A percentile compares a stretch with the other conserved stretches of the same genome.
These are phyloP conservation scores for Alternaria postmessia DNA, from an alignment of 2,329 filamentous ascomycete genomes.

Conservation along the genomic window DNA sequence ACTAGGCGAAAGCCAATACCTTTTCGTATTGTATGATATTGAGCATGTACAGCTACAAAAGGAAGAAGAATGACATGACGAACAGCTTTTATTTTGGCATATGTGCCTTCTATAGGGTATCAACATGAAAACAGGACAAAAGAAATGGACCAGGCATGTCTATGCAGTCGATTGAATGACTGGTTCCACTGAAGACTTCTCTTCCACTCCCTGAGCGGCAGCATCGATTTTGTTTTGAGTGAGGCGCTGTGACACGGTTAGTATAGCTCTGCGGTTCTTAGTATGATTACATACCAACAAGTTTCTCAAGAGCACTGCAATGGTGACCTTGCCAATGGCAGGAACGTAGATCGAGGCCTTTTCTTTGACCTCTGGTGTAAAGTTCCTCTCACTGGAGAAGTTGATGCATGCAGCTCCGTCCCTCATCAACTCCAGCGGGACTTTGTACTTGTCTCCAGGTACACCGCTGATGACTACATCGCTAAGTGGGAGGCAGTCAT, in stretches of 20 bases:
- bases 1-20: not conserved
- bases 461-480: constrained; percentile 97
- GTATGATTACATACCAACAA: constrained; percentile 71
- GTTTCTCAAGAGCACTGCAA: constrained; percentile 88
- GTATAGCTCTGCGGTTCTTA: constrained; percentile 1
- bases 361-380: constrained; percentile 87
- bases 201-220: constrained; percentile 32
- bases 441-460: constrained; percentile 86
- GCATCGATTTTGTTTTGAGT: constrained; percentile 54
- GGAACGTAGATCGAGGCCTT: constrained; percentile 97
- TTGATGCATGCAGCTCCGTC: constrained; percentile 98
- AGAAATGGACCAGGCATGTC: not conserved
- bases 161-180: constrained; percentile 18
- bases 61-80: not conserved
- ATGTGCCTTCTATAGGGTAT: constrained; percentile 40
- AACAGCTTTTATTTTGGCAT: constrained; percentile 21
- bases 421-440: constrained; percentile 81
- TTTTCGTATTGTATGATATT: not conserved
- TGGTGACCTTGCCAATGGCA: constrained; percentile 96
- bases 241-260: constrained; percentile 49
- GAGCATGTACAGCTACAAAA: not conserved
- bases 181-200: constrained; percentile 31
- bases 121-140: constrained; percentile 15
- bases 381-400: constrained; percentile 96
- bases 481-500: constrained; percentile 84